Percentiles rank a stretch among this genome's conserved stretches.
Evolutionary conservation across 805 yeast species (phyloP).

Genomic region (Hanseniaspora jakobsenii): DNA sequence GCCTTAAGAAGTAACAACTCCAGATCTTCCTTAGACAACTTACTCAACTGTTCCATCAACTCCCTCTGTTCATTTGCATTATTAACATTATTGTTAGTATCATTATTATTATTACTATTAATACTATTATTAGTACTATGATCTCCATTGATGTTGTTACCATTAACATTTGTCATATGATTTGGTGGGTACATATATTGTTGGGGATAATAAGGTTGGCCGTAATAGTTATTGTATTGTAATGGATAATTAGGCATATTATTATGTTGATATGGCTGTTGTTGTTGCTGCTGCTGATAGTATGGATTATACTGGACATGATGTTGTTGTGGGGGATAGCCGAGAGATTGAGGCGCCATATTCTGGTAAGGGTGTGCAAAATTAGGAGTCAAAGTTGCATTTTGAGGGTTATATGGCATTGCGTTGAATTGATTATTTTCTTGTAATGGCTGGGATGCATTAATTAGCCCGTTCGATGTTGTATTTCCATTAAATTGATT

Average conservation of each 20-base stretch:
- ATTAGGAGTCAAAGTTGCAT: no score
- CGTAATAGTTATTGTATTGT: neutral
- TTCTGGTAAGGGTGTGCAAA: no score
- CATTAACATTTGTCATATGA: no score
- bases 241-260: neutral
- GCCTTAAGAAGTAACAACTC: no score
- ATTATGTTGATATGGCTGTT: neutral
- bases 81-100: no score
- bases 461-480: no score
- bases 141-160: slow-evolving; percentile 16
- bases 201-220: neutral
- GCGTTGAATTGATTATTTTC: no score
- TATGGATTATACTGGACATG: slow-evolving; percentile 16
- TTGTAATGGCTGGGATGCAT: no score
- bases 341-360: neutral
- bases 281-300: slow-evolving; percentile 17
- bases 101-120: slow-evolving; percentile 1
- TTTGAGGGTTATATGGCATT: no score
- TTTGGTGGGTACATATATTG: slow-evolving; percentile 1
- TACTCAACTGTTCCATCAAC: neutral
- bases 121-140: neutral
- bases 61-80: no score
- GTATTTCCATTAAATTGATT: no score
- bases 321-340: slow-evolving; percentile 7
- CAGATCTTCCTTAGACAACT: no score